phyloP scores from a whole-genome alignment of 805 yeast species.

The Starmerella apis region DNA sequence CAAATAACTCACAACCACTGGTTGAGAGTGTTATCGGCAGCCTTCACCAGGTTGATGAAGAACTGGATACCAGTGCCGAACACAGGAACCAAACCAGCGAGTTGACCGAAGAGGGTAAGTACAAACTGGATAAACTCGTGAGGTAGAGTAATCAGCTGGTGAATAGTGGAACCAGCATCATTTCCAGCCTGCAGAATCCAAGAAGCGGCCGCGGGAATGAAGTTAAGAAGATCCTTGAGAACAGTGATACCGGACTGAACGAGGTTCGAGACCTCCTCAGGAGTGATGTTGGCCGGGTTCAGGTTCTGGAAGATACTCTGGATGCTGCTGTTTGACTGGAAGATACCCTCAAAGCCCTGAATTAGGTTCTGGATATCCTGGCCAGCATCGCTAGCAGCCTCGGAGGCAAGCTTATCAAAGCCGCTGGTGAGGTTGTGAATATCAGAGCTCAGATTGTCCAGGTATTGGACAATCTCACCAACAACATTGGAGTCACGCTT shows the following conservation, averaged over 20 bases:
- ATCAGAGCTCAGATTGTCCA: not conserved
- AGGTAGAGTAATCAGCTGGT: not conserved
- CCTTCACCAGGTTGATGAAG: constrained; percentile 1
- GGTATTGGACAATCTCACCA: not conserved
- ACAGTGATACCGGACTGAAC: not conserved
- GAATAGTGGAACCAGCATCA: not conserved
- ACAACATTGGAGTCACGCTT: not conserved
- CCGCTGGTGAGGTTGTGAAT: not conserved
- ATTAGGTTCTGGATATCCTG: not conserved
- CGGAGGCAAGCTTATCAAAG: not conserved
- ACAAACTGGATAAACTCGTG: constrained; percentile 1
- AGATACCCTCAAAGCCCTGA: not conserved
- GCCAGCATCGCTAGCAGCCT: not conserved
- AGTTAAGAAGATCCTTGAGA: not conserved
- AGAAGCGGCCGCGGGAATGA: not conserved
- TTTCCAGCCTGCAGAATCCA: not conserved
- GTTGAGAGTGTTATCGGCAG: not conserved
- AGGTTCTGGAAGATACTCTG: not conserved
- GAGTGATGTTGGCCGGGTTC: constrained; percentile 2
- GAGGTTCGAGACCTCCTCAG: not conserved
- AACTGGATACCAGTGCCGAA: not conserved
- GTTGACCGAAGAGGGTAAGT: not conserved
- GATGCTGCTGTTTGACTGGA: not conserved
- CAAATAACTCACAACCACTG: not conserved
- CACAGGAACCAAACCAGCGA: not conserved